Conservation (phyloP, 2,329 filamentous ascomycete genomes). For the Colletotrichum lupini region DNA sequence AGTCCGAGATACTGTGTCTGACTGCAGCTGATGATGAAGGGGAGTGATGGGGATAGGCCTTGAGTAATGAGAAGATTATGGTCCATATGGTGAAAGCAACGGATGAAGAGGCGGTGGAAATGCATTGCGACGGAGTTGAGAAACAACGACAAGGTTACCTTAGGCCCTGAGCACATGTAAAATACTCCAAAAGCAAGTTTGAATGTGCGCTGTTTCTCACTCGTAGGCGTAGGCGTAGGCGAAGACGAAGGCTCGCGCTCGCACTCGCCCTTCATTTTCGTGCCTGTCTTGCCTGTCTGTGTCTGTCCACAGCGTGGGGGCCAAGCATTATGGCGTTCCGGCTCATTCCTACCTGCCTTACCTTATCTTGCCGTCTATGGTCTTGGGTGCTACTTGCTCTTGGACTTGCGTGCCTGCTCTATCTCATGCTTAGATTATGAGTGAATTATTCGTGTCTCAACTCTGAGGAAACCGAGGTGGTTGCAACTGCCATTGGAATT, state of each 20-base stretch:
- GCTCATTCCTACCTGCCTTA: neutral
- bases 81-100: neutral
- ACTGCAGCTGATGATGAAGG: neutral
- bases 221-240: too few species aligned
- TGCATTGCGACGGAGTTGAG: conserved; percentile 23
- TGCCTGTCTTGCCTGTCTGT: neutral
- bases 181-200: neutral
- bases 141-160: conserved; percentile 8
- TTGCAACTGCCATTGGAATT: neutral
- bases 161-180: neutral
- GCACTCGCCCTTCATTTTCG: neutral
- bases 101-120: neutral
- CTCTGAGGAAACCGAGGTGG: neutral
- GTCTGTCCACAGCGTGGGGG: neutral
- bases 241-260: too few species aligned
- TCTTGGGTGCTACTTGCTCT: too few species aligned
- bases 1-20: neutral
- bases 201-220: neutral
- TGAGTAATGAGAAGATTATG: neutral
- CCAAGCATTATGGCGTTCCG: neutral
- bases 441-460: too few species aligned
- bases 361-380: neutral
- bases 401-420: too few species aligned
- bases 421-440: neutral
- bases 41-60: neutral